Base-by-base conservation (phyloP, 805 yeast species). In the Naumovozyma baii region DNA sequence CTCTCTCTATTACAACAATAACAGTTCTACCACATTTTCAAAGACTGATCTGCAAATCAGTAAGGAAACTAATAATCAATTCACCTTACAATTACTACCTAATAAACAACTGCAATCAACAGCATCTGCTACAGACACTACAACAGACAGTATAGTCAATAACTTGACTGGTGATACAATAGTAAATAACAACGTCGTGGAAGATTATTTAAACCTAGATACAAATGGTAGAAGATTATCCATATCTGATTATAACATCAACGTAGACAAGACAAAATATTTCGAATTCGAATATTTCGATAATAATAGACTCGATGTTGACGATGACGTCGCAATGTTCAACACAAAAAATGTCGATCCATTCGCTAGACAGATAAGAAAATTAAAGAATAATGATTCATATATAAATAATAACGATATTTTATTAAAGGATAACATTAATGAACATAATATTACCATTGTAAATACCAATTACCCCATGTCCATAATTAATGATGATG, bases 261-360 rank as follows among this genome's bases (percentile, higher is more conserved):
- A 53, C 10, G 10, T 22, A 10, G 26, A 22, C 36, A 50, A 51
- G 28, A 50, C 58, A 3, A 52, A 50, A 18, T 57, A 54, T 40
- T 54, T 51, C 41, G 62, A 57, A 39, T 56, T 53, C 45, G 62
- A 56, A 41, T 49, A 40, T 39, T 55, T 57, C 37, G 57, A 50
- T 33, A 49, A 37, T 17, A 36, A 18, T 8, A 30, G 15, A 36
- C 25, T 22, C 30, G 30, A 17, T 16, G 17, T 15, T 18, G 22
- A 19, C 16, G 18, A 15, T 25, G 38, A 33, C 19, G 35, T 16
- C 31, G 29, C 17, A 17, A 37, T 20, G 32, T 31, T 22, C 32
- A 35, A 36, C 19, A 39, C 25, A 9, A 20, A 15, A 18, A 39
- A 34, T 30, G 34, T 20, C 5, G 37, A 33, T 22, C 28, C 14